A percentile compares a stretch with the other conserved stretches of the same genome.
These are phyloP conservation scores for Tricholoma terreum DNA, from an alignment of 768 basidiomycete species.

Conservation along the genomic window DNA sequence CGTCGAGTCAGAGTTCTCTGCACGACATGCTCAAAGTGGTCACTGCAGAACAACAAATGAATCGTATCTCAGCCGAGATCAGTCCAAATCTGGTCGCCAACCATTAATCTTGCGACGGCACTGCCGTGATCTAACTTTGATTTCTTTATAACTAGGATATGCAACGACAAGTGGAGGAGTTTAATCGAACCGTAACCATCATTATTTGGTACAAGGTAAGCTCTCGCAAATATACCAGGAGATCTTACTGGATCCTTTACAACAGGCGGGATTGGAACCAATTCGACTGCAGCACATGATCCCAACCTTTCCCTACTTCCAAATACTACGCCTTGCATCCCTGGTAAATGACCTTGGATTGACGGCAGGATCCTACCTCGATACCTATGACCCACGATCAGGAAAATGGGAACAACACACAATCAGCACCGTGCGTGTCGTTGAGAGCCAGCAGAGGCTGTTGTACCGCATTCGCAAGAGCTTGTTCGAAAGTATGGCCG, in stretches of 20 bases:
- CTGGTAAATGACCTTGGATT: constrained; percentile 57
- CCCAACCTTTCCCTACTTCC: constrained; percentile 64
- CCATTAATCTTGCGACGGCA: neutral
- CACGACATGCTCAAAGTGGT: constrained; percentile 11
- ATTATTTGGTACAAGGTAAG: constrained; percentile 68
- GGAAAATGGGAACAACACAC: constrained; percentile 69
- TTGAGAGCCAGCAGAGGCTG: constrained; percentile 58
- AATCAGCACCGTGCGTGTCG: constrained; percentile 54
- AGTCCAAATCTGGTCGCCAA: neutral
- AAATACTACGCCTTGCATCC: constrained; percentile 48
- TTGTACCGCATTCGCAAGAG: constrained; percentile 60
- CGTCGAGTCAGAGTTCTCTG: constrained; percentile 7
- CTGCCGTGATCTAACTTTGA: neutral
- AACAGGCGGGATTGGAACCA: constrained; percentile 50
- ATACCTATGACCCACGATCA: constrained; percentile 51
- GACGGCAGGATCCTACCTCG: constrained; percentile 50
- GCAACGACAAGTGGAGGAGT: constrained; percentile 40
- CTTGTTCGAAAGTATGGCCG: constrained; percentile 53
- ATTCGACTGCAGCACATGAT: constrained; percentile 56
- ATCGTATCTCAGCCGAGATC: constrained; percentile 4
- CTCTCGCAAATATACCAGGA: constrained; percentile 1
- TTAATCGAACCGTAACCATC: constrained; percentile 56
- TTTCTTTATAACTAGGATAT: constrained; percentile 28
- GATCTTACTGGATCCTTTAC: neutral
- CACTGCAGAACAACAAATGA: constrained; percentile 6